Percentiles rank a stretch among this genome's conserved stretches.
These are phyloP conservation scores for Limtongia smithiae DNA, from an alignment of 805 yeast species.

Conservation along the genomic window DNA sequence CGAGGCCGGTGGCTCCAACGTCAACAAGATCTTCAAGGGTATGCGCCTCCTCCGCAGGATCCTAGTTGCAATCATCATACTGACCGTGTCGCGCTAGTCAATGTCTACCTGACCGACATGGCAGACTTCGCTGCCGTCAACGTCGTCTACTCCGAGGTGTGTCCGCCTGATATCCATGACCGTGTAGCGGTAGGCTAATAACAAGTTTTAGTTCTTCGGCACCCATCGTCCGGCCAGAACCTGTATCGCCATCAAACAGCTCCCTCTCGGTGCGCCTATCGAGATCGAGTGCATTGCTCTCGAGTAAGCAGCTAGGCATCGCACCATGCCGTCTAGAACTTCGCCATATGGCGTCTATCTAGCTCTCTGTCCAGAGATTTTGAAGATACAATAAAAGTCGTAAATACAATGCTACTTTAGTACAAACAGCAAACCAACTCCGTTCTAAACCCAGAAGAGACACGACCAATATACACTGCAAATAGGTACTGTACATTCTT, in stretches of 20 bases:
- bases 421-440: no score
- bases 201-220: constrained; percentile 64
- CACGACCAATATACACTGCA: background rate
- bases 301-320: constrained; percentile 40
- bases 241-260: constrained; percentile 88
- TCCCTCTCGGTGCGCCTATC: constrained; percentile 82
- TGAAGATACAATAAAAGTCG: no score
- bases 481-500: background rate
- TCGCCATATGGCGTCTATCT: no score
- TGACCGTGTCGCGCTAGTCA: constrained; percentile 44
- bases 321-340: background rate
- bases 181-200: no score
- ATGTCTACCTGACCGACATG: constrained; percentile 89
- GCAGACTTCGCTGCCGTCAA: constrained; percentile 79
- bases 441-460: no score
- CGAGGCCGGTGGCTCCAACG: constrained; percentile 78
- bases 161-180: no score
- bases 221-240: constrained; percentile 93
- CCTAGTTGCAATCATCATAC: constrained; percentile 36
- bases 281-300: constrained; percentile 93
- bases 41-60: background rate
- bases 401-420: background rate
- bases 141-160: constrained; percentile 62
- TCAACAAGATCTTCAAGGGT: constrained; percentile 73
- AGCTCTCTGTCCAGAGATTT: no score